A percentile compares a stretch with the other conserved stretches of the same genome.
Conservation (phyloP, 1,284 basidiomycete genomes). For the Ustilago cynodontis region DNA sequence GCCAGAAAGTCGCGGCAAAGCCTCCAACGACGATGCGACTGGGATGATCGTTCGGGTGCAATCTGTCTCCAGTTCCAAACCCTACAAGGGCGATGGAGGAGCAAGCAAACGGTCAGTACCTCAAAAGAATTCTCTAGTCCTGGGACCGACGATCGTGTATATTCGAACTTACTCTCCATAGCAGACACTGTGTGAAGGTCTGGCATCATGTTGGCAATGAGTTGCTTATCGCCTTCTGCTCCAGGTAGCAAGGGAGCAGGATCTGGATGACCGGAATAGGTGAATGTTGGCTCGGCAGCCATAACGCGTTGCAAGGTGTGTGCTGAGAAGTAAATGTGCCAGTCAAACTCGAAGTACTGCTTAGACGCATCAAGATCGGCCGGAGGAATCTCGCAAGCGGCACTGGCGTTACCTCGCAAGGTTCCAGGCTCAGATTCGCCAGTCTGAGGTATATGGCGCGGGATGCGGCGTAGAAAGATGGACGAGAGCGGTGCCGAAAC, state of each 20-base stretch:
- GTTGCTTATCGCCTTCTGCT: conserved; percentile 10
- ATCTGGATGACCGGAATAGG: neutral
- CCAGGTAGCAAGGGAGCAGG: conserved; percentile 7
- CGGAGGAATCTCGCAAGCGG: conserved; percentile 13
- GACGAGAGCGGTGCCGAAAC: neutral
- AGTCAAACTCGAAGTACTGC: conserved; percentile 20
- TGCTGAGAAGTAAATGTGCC: conserved; percentile 16
- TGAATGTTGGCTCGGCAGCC: conserved; percentile 1
- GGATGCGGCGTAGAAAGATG: conserved; percentile 13
- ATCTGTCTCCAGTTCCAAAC: conserved; percentile 14
- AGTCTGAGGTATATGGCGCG: conserved; percentile 2
- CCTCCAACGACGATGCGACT: neutral
- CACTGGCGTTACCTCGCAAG: conserved; percentile 14
- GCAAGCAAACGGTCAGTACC: neutral
- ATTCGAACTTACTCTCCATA: neutral
- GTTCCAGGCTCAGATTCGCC: neutral
- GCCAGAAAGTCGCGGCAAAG: neutral
- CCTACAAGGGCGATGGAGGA: neutral
- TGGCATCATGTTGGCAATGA: conserved; percentile 10
- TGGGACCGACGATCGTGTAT: neutral
- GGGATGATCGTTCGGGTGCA: conserved; percentile 11
- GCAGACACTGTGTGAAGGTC: neutral
- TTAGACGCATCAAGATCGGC: conserved; percentile 7
- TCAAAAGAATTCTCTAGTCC: neutral
- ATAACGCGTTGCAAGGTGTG: conserved; percentile 14